Conservation (phyloP, 2,329 filamentous ascomycete genomes). For the Paraconiothyrium brasiliense region DNA sequence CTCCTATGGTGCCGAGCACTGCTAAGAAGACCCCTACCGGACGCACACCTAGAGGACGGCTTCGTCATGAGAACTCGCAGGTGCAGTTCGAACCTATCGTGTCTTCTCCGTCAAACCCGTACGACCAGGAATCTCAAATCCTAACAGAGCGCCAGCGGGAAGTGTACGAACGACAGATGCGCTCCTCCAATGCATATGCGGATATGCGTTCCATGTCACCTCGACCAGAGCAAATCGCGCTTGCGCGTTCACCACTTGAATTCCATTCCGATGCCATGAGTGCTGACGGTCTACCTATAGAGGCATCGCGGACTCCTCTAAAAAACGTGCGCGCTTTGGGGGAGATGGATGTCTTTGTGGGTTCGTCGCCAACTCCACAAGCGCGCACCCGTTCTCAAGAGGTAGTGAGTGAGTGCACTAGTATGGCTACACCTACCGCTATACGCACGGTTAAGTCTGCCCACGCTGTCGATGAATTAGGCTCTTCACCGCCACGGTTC, state of each 20-base stretch:
- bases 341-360: constrained; percentile 47
- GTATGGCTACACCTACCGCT: constrained; percentile 39
- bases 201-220: constrained; percentile 58
- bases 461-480: constrained; percentile 36
- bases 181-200: constrained; percentile 72
- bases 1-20: constrained; percentile 35
- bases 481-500: constrained; percentile 49
- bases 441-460: constrained; percentile 32
- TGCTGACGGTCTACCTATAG: constrained; percentile 35
- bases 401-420: constrained; percentile 37
- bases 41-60: constrained; percentile 59
- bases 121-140: constrained; percentile 70
- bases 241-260: constrained; percentile 36
- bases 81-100: constrained; percentile 77
- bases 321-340: constrained; percentile 38
- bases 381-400: constrained; percentile 38
- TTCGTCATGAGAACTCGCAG: constrained; percentile 84
- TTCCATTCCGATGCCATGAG: constrained; percentile 40
- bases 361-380: constrained; percentile 49
- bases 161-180: constrained; percentile 74
- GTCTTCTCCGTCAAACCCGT: constrained; percentile 62
- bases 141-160: constrained; percentile 84
- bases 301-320: constrained; percentile 33
- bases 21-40: constrained; percentile 35
- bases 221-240: constrained; percentile 19